Percentiles rank a stretch among this genome's conserved stretches.
These are phyloP conservation scores for Lachnum nothofagi DNA, from an alignment of 2,329 filamentous ascomycete genomes.

Conservation along the genomic window DNA sequence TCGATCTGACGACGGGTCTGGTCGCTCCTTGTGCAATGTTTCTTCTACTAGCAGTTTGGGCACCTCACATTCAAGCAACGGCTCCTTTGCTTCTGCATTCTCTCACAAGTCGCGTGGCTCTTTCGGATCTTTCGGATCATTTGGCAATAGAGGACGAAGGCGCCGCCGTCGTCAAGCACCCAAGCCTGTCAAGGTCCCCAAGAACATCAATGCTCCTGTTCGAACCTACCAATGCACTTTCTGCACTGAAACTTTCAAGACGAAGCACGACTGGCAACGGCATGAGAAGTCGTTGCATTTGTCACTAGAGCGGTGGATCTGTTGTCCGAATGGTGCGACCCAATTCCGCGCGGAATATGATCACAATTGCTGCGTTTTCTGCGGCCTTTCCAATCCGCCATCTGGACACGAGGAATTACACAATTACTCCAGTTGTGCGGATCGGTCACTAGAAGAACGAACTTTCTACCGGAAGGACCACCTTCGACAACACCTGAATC, in stretches of 20 bases:
- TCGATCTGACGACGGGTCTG: slow-evolving; percentile 57
- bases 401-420: slow-evolving; percentile 53
- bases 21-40: slow-evolving; percentile 51
- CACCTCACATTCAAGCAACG: slow-evolving; percentile 56
- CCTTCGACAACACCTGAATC: slow-evolving; percentile 58
- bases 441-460: slow-evolving; percentile 56
- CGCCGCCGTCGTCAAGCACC: slow-evolving; percentile 29
- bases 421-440: slow-evolving; percentile 60
- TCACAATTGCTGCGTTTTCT: slow-evolving; percentile 54
- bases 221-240: slow-evolving; percentile 58
- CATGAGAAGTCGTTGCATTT: slow-evolving; percentile 64
- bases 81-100: slow-evolving; percentile 54
- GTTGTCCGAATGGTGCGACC: slow-evolving; percentile 51
- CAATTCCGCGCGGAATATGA: slow-evolving; percentile 57
- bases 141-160: slow-evolving; percentile 26
- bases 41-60: slow-evolving; percentile 57
- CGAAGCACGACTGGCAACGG: slow-evolving; percentile 65
- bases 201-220: slow-evolving; percentile 38
- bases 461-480: slow-evolving; percentile 65
- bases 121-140: slow-evolving; percentile 34
- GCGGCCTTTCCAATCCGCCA: slow-evolving; percentile 50
- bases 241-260: slow-evolving; percentile 63
- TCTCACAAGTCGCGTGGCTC: slow-evolving; percentile 56
- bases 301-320: slow-evolving; percentile 63
- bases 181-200: slow-evolving; percentile 42